Conservation (phyloP, 441 rosid genomes). For the Eruca vesicaria region DNA sequence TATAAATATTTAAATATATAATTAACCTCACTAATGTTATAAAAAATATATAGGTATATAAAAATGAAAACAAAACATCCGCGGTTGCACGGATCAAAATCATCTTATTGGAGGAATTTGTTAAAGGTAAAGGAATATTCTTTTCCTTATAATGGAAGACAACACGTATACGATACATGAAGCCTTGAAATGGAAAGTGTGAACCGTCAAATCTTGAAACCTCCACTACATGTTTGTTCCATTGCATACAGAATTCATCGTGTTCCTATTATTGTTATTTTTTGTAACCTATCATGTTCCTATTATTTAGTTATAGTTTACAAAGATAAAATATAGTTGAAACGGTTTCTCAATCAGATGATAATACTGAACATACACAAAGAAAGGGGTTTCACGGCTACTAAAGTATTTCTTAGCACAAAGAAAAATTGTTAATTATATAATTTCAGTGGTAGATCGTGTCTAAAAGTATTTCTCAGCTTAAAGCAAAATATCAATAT, state of each 20-base stretch:
- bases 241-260: conserved; percentile 1
- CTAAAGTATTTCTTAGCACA: neutral
- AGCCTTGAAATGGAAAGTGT: conserved; percentile 28
- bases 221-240: conserved; percentile 24
- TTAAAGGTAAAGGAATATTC: neutral
- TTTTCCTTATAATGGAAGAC: conserved; percentile 19
- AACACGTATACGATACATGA: conserved; percentile 13
- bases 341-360: neutral
- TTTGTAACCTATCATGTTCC: no score
- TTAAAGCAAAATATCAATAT: neutral
- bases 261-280: neutral
- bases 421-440: no score
- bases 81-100: no score
- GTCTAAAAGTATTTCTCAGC: no score
- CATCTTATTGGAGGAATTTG: neutral
- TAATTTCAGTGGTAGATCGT: no score
- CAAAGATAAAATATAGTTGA: neutral
- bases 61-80: no score
- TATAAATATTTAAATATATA: no score
- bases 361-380: neutral
- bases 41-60: no score
- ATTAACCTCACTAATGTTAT: no score
- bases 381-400: neutral
- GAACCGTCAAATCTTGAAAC: conserved; percentile 24
- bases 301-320: neutral